A percentile compares a stretch with the other conserved stretches of the same genome.
These are phyloP conservation scores for Alternaria sp. DNA, from an alignment of 2,329 filamentous ascomycete species.

Conservation along the genomic window DNA sequence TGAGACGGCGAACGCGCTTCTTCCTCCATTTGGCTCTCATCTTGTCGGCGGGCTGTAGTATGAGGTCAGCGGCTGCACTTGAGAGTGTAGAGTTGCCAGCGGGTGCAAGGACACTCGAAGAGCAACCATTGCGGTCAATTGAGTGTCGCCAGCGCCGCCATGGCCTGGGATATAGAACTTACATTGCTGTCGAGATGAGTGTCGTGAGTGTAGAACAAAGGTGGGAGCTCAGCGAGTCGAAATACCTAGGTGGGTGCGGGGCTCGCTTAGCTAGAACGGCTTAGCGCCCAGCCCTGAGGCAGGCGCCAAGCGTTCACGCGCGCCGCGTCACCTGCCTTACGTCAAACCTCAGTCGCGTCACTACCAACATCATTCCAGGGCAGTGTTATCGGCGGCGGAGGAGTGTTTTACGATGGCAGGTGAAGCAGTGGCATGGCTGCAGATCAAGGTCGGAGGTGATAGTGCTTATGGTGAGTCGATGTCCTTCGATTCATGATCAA, in stretches of 20 bases:
- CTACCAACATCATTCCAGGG: neutral
- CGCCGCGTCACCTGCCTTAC: conserved; percentile 16
- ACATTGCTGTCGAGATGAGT: conserved; percentile 54
- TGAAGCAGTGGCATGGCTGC: conserved; percentile 36
- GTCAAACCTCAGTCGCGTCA: neutral
- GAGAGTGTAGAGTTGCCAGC: conserved; percentile 15
- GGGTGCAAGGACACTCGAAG: conserved; percentile 5
- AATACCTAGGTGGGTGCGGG: conserved; percentile 31
- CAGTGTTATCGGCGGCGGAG: neutral
- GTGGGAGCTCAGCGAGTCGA: conserved; percentile 24
- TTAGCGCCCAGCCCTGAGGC: conserved; percentile 6
- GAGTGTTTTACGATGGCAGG: conserved; percentile 29
- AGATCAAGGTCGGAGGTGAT: conserved; percentile 25
- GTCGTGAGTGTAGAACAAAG: conserved; percentile 49
- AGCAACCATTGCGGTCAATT: conserved; percentile 31
- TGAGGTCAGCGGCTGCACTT: conserved; percentile 37
- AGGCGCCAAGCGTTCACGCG: conserved; percentile 13
- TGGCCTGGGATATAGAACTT: conserved; percentile 31
- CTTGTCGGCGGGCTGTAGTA: conserved; percentile 53
- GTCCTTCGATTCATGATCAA: neutral
- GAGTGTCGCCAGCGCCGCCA: conserved; percentile 15
- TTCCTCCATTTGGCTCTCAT: conserved; percentile 99
- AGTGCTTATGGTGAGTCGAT: conserved; percentile 25
- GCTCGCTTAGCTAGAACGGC: conserved; percentile 25
- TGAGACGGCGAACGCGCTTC: conserved; percentile 98